phyloP scores from a whole-genome alignment of 257 asterid species.

The Rauvolfia tetraphylla region DNA sequence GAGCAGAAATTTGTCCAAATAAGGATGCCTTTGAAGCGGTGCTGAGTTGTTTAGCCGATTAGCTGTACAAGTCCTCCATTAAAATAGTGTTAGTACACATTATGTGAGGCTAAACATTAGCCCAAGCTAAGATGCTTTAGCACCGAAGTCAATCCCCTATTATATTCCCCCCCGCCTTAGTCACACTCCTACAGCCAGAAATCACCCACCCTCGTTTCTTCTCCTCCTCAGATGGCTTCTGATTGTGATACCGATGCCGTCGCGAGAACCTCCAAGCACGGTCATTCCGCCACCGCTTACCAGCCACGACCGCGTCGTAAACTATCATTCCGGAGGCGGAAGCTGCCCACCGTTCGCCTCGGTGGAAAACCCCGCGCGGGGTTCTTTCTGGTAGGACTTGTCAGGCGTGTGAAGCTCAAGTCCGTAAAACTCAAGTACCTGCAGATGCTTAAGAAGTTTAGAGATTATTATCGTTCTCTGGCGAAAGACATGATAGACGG shows the following conservation, averaged over 20 bases:
- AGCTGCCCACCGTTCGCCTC: slow-evolving; percentile 49
- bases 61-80: too few relatives aligned
- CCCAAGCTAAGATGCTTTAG: too few relatives aligned
- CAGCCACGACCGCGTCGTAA: slow-evolving; percentile 46
- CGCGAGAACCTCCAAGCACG: background rate
- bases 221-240: slow-evolving; percentile 3
- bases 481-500: slow-evolving; percentile 46
- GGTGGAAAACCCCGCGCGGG: slow-evolving; percentile 54
- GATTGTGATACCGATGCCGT: background rate
- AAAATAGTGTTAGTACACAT: too few relatives aligned
- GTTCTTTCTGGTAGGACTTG: slow-evolving; percentile 35
- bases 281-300: slow-evolving; percentile 19
- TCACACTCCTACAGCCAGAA: background rate
- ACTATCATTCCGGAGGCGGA: slow-evolving; percentile 27
- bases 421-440: slow-evolving; percentile 39
- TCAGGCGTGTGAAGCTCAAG: slow-evolving; percentile 43
- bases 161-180: background rate
- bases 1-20: too few relatives aligned
- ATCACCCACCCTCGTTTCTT: background rate
- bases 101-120: too few relatives aligned
- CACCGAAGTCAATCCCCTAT: background rate
- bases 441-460: slow-evolving; percentile 45
- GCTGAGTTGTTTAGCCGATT: too few relatives aligned
- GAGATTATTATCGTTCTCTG: slow-evolving; percentile 32
- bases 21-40: too few relatives aligned